Evolutionary conservation across 1,284 basidiomycete species (phyloP).

Genomic region (Bjerkandera adusta): DNA sequence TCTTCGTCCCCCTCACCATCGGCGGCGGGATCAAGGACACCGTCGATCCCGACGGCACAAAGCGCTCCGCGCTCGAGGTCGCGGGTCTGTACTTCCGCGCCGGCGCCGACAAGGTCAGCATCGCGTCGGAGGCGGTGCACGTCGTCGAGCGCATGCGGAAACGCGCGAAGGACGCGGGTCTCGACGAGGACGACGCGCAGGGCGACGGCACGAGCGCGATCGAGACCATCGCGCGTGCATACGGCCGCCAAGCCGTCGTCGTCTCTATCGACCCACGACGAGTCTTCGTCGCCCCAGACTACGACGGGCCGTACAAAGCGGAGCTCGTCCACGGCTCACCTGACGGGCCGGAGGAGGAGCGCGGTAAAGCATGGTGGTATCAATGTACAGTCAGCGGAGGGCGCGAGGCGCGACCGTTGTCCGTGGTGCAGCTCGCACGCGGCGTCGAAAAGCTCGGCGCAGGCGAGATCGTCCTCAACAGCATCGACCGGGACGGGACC

Average conservation of each 20-base stretch:
- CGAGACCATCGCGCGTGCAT: conserved; percentile 88
- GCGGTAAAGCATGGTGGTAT: conserved; percentile 95
- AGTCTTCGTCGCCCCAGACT: conserved; percentile 76
- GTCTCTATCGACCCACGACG: conserved; percentile 95
- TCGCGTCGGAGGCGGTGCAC: conserved; percentile 93
- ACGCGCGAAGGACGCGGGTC: conserved; percentile 26
- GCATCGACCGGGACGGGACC: conserved; percentile 95
- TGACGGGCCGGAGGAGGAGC: conserved; percentile 50
- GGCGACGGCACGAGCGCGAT: conserved; percentile 84
- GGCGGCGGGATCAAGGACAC: conserved; percentile 98
- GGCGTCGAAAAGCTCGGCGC: conserved; percentile 91
- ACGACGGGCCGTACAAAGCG: conserved; percentile 66
- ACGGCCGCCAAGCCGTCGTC: conserved; percentile 97
- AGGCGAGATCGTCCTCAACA: conserved; percentile 95
- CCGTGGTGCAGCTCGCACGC: conserved; percentile 87
- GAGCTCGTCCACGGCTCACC: conserved; percentile 63
- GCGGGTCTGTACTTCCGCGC: conserved; percentile 96
- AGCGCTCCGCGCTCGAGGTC: conserved; percentile 86
- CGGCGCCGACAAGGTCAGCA: conserved; percentile 97
- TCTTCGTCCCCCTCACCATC: conserved; percentile 98
- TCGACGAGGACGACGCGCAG: conserved; percentile 26
- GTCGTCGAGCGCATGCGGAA: conserved; percentile 85
- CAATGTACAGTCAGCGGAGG: conserved; percentile 97
- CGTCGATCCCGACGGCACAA: conserved; percentile 93
- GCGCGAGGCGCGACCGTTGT: conserved; percentile 84